Percentiles rank a stretch among this genome's conserved stretches.
Evolutionary conservation across 2,329 filamentous ascomycete species (phyloP).

Genomic region (Cryphonectria carpinicola): DNA sequence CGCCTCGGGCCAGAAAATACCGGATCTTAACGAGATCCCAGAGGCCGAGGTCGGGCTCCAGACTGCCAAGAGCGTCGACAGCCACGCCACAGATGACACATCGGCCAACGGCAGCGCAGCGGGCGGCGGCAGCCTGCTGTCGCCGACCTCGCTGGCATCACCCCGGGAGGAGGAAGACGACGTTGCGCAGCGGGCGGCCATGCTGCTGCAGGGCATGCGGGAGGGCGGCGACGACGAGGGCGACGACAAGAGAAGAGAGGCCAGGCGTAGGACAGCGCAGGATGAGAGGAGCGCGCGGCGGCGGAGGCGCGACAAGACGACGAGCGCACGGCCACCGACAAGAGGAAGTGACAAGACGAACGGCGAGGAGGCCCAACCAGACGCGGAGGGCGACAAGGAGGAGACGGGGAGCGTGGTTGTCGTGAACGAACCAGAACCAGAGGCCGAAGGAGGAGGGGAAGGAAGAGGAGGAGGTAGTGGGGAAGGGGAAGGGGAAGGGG

Average conservation of each 20-base stretch:
- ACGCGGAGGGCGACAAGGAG: constrained; percentile 14
- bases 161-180: constrained; percentile 63
- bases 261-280: constrained; percentile 73
- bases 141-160: constrained; percentile 39
- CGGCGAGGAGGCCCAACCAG: constrained; percentile 23
- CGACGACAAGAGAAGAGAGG: constrained; percentile 58
- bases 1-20: constrained; percentile 87
- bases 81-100: constrained; percentile 51
- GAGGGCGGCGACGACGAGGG: constrained; percentile 63
- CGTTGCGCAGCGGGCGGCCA: constrained; percentile 82
- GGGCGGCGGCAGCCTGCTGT: constrained; percentile 11
- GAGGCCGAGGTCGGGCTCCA: constrained; percentile 52
- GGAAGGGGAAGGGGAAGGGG: constrained; percentile 7
- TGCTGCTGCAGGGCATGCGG: constrained; percentile 81
- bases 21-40: constrained; percentile 68
- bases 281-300: constrained; percentile 73
- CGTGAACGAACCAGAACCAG: constrained; percentile 9
- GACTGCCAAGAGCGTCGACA: constrained; percentile 37
- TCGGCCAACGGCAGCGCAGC: constrained; percentile 57
- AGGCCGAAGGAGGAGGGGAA: constrained; percentile 7
- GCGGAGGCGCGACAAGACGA: constrained; percentile 66
- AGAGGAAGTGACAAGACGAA: constrained; percentile 50
- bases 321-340: constrained; percentile 34
- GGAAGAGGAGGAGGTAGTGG: constrained; percentile 8
- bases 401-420: not conserved